These are phyloP conservation scores for Bretziella fagacearum DNA, from an alignment of 2,329 filamentous ascomycete genomes.

Conservation along the genomic window DNA sequence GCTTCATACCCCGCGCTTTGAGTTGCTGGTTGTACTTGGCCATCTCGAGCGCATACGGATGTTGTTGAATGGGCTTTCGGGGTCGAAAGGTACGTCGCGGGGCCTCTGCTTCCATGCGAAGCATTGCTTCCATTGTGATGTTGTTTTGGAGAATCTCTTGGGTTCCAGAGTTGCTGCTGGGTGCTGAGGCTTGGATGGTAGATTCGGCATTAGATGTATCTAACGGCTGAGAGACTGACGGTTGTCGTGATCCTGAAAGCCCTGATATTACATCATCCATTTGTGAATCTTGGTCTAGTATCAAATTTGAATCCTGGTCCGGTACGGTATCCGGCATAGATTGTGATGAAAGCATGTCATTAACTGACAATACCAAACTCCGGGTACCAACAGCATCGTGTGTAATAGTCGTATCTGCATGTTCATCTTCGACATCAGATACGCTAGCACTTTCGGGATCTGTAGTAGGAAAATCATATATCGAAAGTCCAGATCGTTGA, in stretches of 20 bases:
- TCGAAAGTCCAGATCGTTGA: not conserved
- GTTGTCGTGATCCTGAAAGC: not conserved
- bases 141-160: conserved; percentile 4
- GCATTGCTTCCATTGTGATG: not conserved
- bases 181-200: not conserved
- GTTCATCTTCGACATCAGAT: not conserved
- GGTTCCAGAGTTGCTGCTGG: not conserved
- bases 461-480: not conserved
- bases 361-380: no score
- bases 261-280: not conserved
- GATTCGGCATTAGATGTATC: not conserved
- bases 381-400: not conserved
- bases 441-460: not conserved
- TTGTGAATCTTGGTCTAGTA: not conserved
- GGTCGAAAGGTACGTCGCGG: conserved; percentile 33
- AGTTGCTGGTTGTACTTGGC: conserved; percentile 36
- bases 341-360: not conserved
- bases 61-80: conserved; percentile 43
- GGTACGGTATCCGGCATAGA: not conserved
- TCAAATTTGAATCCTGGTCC: not conserved
- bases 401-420: not conserved
- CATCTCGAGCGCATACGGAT: conserved; percentile 40
- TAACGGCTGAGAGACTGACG: not conserved
- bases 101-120: not conserved
- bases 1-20: conserved; percentile 37